Conservation (phyloP, 1,139 yeast species). For the Hansenula lynferdii region DNA sequence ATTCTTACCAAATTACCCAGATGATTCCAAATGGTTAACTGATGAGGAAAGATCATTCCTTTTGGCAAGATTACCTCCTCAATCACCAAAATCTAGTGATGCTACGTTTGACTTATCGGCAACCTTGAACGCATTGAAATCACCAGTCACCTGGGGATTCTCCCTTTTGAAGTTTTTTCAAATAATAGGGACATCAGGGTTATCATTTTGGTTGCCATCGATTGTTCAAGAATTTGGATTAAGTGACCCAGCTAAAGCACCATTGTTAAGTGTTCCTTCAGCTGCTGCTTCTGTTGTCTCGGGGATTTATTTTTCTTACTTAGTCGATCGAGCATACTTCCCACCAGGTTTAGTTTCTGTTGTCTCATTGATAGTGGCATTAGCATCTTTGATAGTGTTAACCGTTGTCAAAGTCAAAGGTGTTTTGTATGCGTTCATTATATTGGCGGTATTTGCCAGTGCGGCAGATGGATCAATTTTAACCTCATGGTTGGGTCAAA, state of each 20-base stretch:
- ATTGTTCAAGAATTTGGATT: constrained; percentile 25
- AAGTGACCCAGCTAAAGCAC: constrained; percentile 26
- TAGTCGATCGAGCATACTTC: constrained; percentile 7
- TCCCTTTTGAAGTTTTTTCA: constrained; percentile 23
- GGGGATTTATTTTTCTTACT: constrained; percentile 7
- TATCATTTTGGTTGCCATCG: constrained; percentile 25
- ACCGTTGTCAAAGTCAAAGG: constrained; percentile 5
- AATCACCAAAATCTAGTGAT: constrained; percentile 11
- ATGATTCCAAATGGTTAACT: constrained; percentile 33
- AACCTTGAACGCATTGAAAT: constrained; percentile 14
- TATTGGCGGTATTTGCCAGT: constrained; percentile 7
- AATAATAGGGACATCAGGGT: constrained; percentile 27
- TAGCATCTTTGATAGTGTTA: constrained; percentile 7
- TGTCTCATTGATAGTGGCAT: constrained; percentile 1
- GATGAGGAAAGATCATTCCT: constrained; percentile 30
- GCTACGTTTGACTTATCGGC: constrained; percentile 13
- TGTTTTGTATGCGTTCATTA: constrained; percentile 8
- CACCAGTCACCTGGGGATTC: constrained; percentile 20
- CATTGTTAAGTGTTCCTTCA: constrained; percentile 11
- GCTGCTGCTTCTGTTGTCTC: constrained; percentile 7
- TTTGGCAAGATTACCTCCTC: constrained; percentile 14
- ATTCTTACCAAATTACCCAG: constrained; percentile 41
- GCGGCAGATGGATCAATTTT: constrained; percentile 12
- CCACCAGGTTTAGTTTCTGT: constrained; percentile 3
- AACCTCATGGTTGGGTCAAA: constrained; percentile 9